phyloP scores from a whole-genome alignment of 495 filamentous ascomycete species.

The Penicillium tannophilum region DNA sequence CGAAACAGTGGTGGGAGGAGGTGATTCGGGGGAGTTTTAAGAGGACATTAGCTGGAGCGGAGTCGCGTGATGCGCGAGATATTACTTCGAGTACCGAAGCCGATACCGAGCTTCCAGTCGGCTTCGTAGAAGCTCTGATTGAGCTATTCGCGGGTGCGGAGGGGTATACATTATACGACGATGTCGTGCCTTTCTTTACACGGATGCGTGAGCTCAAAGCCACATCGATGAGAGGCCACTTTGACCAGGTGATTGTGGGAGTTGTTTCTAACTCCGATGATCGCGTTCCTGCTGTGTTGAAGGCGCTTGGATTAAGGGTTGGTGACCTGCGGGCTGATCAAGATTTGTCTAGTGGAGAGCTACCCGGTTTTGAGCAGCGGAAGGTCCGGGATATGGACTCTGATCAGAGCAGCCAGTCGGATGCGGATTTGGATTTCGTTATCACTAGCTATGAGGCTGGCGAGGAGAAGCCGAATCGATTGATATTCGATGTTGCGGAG shows the following conservation, averaged over 20 bases:
- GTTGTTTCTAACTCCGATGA: slow-evolving; percentile 80
- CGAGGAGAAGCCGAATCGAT: slow-evolving; percentile 61
- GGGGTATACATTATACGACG: slow-evolving; percentile 63
- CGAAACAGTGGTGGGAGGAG: slow-evolving; percentile 72
- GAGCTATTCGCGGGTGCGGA: slow-evolving; percentile 60
- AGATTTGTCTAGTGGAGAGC: slow-evolving; percentile 30
- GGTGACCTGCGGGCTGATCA: slow-evolving; percentile 40
- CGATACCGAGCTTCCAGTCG: slow-evolving; percentile 33
- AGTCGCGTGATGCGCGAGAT: background rate
- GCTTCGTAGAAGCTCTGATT: slow-evolving; percentile 56
- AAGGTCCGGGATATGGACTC: background rate
- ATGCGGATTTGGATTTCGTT: slow-evolving; percentile 63
- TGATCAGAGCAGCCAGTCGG: background rate
- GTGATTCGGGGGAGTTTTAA: slow-evolving; percentile 46
- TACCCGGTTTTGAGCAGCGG: slow-evolving; percentile 45
- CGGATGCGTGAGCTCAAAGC: slow-evolving; percentile 31
- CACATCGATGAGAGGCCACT: background rate
- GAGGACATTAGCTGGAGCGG: slow-evolving; percentile 11
- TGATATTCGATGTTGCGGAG: slow-evolving; percentile 66
- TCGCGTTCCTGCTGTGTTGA: slow-evolving; percentile 62
- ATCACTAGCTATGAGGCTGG: slow-evolving; percentile 76
- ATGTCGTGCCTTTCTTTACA: slow-evolving; percentile 56
- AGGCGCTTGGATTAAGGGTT: slow-evolving; percentile 61
- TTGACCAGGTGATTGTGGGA: slow-evolving; percentile 55
- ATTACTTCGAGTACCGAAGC: background rate